Percentiles rank a stretch among this genome's conserved stretches.
These are phyloP conservation scores for Trypanosomatidae sp. DNA, from an alignment of 208 protist species.

Conservation along the genomic window DNA sequence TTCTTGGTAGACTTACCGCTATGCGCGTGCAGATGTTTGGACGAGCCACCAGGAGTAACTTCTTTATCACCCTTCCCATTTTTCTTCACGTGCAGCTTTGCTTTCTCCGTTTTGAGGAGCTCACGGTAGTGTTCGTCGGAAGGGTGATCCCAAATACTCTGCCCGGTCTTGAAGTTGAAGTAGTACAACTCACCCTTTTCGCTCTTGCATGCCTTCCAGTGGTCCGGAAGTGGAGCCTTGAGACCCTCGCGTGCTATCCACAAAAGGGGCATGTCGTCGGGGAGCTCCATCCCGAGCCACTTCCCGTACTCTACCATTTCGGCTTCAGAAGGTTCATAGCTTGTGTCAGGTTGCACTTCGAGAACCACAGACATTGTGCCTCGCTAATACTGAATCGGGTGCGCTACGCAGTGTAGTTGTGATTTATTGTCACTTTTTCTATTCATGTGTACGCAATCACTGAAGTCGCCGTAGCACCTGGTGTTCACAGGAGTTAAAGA, in stretches of 20 bases:
- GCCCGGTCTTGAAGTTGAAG: slow-evolving; percentile 94
- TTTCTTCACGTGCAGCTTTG: slow-evolving; percentile 27
- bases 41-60: background rate
- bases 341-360: slow-evolving; percentile 71
- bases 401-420: background rate
- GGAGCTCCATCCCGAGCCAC: slow-evolving; percentile 95
- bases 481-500: background rate
- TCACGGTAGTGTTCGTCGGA: slow-evolving; percentile 94
- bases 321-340: slow-evolving; percentile 93
- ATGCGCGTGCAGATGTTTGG: background rate
- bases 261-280: slow-evolving; percentile 86
- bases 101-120: slow-evolving; percentile 65
- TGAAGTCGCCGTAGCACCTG: background rate
- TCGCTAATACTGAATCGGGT: background rate
- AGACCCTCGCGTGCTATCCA: slow-evolving; percentile 95
- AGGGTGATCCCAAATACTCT: slow-evolving; percentile 96
- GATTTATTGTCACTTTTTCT: background rate
- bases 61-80: slow-evolving; percentile 32
- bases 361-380: slow-evolving; percentile 79
- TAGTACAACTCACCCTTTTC: slow-evolving; percentile 95
- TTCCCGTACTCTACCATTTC: slow-evolving; percentile 94
- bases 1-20: slow-evolving; percentile 21
- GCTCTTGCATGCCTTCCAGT: slow-evolving; percentile 95
- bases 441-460: slow-evolving; percentile 5
- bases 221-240: slow-evolving; percentile 92